A percentile compares a stretch with the other conserved stretches of the same genome.
Evolutionary conservation across 1,284 basidiomycete species (phyloP).

Genomic region (Ustilago crameri): DNA sequence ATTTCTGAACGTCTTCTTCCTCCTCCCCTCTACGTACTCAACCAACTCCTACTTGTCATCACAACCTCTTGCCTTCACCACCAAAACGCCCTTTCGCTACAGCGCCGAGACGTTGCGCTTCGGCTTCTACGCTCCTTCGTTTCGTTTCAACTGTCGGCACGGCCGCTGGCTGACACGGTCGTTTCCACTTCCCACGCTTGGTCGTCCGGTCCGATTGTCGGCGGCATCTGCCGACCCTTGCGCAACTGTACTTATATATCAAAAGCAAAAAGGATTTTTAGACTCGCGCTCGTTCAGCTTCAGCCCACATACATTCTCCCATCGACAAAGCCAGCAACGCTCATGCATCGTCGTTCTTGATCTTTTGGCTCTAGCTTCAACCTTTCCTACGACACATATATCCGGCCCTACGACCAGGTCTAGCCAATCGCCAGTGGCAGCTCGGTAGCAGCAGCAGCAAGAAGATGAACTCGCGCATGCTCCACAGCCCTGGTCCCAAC

Average conservation of each 20-base stretch:
- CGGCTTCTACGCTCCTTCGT: neutral
- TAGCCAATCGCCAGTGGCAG: too few relatives aligned
- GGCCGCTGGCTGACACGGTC: too few relatives aligned
- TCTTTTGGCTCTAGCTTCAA: neutral
- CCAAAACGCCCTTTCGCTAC: neutral
- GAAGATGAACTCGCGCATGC: slow-evolving; percentile 39
- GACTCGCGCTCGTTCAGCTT: too few relatives aligned
- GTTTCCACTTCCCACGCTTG: too few relatives aligned
- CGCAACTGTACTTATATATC: too few relatives aligned
- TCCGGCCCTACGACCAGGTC: slow-evolving; percentile 30
- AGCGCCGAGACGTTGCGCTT: neutral
- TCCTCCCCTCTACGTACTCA: too few relatives aligned
- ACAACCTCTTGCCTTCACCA: neutral
- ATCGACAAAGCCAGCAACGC: neutral
- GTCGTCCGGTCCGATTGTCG: too few relatives aligned
- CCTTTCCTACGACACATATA: slow-evolving; percentile 1
- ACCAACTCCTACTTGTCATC: too few relatives aligned
- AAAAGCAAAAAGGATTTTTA: too few relatives aligned
- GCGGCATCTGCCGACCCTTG: too few relatives aligned
- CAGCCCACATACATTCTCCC: neutral
- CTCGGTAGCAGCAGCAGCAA: neutral
- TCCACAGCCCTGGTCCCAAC: slow-evolving; percentile 36
- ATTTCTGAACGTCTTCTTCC: too few relatives aligned
- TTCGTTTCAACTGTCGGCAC: neutral
- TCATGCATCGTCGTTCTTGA: neutral